A percentile compares a stretch with the other conserved stretches of the same genome.
Conservation (phyloP, 2,329 filamentous ascomycete species). For the Massarina eburnea region DNA sequence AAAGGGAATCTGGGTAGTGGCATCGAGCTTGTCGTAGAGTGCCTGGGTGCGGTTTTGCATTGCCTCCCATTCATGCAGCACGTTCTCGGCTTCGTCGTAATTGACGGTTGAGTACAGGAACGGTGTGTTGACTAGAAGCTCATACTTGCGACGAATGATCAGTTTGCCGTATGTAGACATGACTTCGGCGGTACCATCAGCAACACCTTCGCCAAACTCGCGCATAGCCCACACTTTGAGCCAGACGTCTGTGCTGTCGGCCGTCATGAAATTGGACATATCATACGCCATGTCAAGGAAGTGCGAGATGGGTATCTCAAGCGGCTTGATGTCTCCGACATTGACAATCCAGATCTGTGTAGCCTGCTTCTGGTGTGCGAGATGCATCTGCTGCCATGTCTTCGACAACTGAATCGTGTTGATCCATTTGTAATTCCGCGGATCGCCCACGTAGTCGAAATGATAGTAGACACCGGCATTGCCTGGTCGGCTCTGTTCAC, state of each 20-base stretch:
- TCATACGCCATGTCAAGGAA: conserved; percentile 65
- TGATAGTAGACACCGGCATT: conserved; percentile 67
- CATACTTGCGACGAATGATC: conserved; percentile 59
- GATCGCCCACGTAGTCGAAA: conserved; percentile 61
- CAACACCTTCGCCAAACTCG: conserved; percentile 55
- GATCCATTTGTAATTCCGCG: conserved; percentile 58
- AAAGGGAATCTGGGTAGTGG: conserved; percentile 56
- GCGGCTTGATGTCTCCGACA: conserved; percentile 63
- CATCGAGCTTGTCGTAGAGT: conserved; percentile 55
- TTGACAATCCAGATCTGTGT: conserved; percentile 66
- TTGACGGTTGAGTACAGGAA: conserved; percentile 57
- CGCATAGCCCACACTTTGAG: conserved; percentile 58
- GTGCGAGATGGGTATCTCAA: conserved; percentile 59
- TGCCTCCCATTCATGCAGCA: conserved; percentile 56
- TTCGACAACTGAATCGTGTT: conserved; percentile 65
- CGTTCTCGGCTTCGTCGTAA: conserved; percentile 61
- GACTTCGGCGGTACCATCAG: conserved; percentile 51
- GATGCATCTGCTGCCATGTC: conserved; percentile 64
- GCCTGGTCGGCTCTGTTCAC: conserved; percentile 58
- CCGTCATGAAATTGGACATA: conserved; percentile 54
- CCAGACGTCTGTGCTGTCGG: conserved; percentile 48
- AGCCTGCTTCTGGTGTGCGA: conserved; percentile 59
- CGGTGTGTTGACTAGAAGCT: conserved; percentile 57
- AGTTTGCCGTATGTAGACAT: conserved; percentile 58
- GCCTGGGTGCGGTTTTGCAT: conserved; percentile 55